phyloP scores from a whole-genome alignment of 208 protist genomes.

The Leptomonas seymouri region DNA sequence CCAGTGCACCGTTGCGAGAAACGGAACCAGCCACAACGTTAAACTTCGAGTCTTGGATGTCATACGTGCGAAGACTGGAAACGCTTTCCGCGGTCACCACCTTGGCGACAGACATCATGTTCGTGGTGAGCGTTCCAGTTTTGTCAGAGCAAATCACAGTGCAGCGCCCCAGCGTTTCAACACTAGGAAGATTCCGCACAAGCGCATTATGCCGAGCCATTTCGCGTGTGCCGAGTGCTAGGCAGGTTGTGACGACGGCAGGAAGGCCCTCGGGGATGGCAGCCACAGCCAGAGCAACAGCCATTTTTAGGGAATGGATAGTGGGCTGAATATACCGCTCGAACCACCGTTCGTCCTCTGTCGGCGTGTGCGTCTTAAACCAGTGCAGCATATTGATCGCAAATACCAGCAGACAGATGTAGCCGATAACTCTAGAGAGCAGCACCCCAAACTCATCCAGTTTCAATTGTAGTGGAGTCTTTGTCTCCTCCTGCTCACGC shows the following conservation, averaged over 20 bases:
- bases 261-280: slow-evolving; percentile 99
- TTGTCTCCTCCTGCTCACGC: slow-evolving; percentile 82
- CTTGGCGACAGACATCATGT: slow-evolving; percentile 96
- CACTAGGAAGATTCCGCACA: slow-evolving; percentile 95
- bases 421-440: slow-evolving; percentile 91
- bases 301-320: slow-evolving; percentile 96
- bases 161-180: slow-evolving; percentile 98
- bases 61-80: slow-evolving; percentile 33
- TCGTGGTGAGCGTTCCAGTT: slow-evolving; percentile 99
- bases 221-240: slow-evolving; percentile 94
- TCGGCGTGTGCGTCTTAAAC: slow-evolving; percentile 82
- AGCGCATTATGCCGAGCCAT: slow-evolving; percentile 97
- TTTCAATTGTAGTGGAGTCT: slow-evolving; percentile 95
- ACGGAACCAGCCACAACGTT: slow-evolving; percentile 49
- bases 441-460: slow-evolving; percentile 96
- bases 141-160: slow-evolving; percentile 99
- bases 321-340: slow-evolving; percentile 65
- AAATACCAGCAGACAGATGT: slow-evolving; percentile 91
- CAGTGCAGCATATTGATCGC: slow-evolving; percentile 90
- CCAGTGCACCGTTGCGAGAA: slow-evolving; percentile 4
- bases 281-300: slow-evolving; percentile 97
- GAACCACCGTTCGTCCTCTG: slow-evolving; percentile 45
- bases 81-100: slow-evolving; percentile 46
- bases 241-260: slow-evolving; percentile 96
- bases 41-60: slow-evolving; percentile 57